These are phyloP conservation scores for Dothidotthia symphoricarpi DNA, from an alignment of 2,329 filamentous ascomycete genomes.

Conservation along the genomic window DNA sequence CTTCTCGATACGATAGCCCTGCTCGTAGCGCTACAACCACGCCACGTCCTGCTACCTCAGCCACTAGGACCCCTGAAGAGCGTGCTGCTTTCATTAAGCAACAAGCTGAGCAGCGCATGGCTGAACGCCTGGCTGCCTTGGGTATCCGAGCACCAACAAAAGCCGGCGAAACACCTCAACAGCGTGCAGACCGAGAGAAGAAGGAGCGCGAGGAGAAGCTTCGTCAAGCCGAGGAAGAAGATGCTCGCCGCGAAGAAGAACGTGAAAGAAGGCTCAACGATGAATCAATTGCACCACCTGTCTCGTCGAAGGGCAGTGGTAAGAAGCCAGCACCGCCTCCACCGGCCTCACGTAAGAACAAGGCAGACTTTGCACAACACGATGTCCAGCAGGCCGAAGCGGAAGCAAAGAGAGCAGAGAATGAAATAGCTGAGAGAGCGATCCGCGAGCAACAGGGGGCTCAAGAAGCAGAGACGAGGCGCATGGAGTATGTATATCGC, in stretches of 20 bases:
- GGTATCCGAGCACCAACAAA: conserved; percentile 84
- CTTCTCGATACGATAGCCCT: conserved; percentile 53
- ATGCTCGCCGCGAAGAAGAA: conserved; percentile 82
- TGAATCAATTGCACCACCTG: conserved; percentile 66
- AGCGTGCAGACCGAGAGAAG: conserved; percentile 84
- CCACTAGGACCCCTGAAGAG: conserved; percentile 89
- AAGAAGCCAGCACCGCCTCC: conserved; percentile 67
- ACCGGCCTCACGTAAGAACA: conserved; percentile 67
- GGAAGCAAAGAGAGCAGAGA: conserved; percentile 61
- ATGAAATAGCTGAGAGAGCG: conserved; percentile 53
- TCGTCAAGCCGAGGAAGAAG: conserved; percentile 89
- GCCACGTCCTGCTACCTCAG: conserved; percentile 61
- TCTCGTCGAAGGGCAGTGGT: conserved; percentile 41
- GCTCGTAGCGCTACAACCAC: conserved; percentile 47
- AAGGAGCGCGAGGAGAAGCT: conserved; percentile 84
- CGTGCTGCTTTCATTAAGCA: conserved; percentile 95
- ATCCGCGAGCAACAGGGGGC: conserved; percentile 69
- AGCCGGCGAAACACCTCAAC: conserved; percentile 73
- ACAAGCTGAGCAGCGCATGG: conserved; percentile 95
- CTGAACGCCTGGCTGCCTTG: conserved; percentile 87
- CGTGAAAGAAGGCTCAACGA: conserved; percentile 78
- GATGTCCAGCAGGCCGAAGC: conserved; percentile 52
- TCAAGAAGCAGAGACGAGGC: conserved; percentile 69
- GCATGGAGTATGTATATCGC: conserved; percentile 72
- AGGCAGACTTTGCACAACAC: conserved; percentile 58